Conservation (phyloP, 495 filamentous ascomycete genomes). For the Glutinoglossum americanum region DNA sequence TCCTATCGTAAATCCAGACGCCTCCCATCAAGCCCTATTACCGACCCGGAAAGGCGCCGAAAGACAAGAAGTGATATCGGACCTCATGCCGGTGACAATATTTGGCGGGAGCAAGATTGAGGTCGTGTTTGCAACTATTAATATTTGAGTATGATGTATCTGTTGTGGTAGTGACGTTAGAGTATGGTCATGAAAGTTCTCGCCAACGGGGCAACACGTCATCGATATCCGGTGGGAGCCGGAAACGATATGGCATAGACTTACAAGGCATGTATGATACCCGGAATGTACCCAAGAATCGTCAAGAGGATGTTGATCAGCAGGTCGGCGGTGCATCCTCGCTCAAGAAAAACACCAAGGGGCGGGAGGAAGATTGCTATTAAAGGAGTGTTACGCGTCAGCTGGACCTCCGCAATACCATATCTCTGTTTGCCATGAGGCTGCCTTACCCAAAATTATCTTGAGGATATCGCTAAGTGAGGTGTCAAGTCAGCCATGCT, state of each 20-base stretch:
- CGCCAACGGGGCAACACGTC: not conserved
- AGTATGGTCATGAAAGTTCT: not conserved
- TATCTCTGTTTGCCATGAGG: not conserved
- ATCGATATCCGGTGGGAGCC: not conserved
- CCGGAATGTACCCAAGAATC: constrained; percentile 37
- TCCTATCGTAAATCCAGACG: not conserved
- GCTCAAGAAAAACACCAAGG: constrained; percentile 78
- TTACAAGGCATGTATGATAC: constrained; percentile 23
- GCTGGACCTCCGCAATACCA: not conserved
- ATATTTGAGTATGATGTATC: constrained; percentile 31
- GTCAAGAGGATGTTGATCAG: constrained; percentile 77
- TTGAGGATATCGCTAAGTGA: constrained; percentile 62
- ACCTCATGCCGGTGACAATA: not conserved
- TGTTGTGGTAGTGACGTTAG: constrained; percentile 4
- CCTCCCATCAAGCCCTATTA: not conserved
- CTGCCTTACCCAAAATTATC: constrained; percentile 32
- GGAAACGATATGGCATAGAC: not conserved
- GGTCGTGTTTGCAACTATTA: constrained; percentile 8
- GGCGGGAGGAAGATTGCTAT: constrained; percentile 34
- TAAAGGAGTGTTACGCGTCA: not conserved
- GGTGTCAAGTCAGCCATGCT: not conserved
- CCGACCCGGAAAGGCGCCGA: not conserved
- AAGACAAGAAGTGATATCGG: not conserved
- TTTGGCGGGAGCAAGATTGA: too few species aligned
- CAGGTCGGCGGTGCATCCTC: constrained; percentile 62